phyloP scores from a whole-genome alignment of 129 eudicot genomes.

The Saposhnikovia divaricata region DNA sequence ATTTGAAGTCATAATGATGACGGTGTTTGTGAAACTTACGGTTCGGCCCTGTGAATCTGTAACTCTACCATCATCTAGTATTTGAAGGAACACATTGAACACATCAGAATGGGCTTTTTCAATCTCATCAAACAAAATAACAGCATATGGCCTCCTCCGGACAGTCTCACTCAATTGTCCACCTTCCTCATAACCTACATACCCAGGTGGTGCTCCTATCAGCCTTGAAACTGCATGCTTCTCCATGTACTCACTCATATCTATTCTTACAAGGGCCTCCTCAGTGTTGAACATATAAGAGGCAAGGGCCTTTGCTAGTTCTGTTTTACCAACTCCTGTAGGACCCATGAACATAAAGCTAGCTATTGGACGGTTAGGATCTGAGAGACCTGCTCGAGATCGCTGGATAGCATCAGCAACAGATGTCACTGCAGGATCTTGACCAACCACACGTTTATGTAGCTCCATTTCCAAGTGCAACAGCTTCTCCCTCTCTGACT shows the following conservation, averaged over 20 bases:
- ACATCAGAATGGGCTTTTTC: slow-evolving; percentile 18
- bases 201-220: slow-evolving; percentile 16
- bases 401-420: slow-evolving; percentile 15
- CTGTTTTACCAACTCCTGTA: slow-evolving; percentile 17
- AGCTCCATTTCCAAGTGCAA: slow-evolving; percentile 3
- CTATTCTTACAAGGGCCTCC: slow-evolving; percentile 16
- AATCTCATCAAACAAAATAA: slow-evolving; percentile 17
- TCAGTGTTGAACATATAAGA: slow-evolving; percentile 13
- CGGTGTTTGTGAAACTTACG: slow-evolving; percentile 16
- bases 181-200: slow-evolving; percentile 15
- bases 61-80: slow-evolving; percentile 17
- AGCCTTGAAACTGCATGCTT: slow-evolving; percentile 11
- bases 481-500: slow-evolving; percentile 17
- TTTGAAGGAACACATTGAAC: slow-evolving; percentile 11
- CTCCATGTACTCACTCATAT: slow-evolving; percentile 20
- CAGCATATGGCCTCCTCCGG: slow-evolving; percentile 13
- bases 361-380: slow-evolving; percentile 18
- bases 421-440: slow-evolving; percentile 14
- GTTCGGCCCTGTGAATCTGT: slow-evolving; percentile 17
- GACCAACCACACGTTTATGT: slow-evolving; percentile 12
- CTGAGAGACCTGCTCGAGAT: slow-evolving; percentile 14
- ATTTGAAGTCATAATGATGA: slow-evolving; percentile 35
- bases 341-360: slow-evolving; percentile 19
- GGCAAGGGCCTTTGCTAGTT: slow-evolving; percentile 18
- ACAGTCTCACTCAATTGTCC: slow-evolving; percentile 12